Base-by-base conservation (phyloP, 805 yeast species). In the Zygoascus ofunaensis region DNA sequence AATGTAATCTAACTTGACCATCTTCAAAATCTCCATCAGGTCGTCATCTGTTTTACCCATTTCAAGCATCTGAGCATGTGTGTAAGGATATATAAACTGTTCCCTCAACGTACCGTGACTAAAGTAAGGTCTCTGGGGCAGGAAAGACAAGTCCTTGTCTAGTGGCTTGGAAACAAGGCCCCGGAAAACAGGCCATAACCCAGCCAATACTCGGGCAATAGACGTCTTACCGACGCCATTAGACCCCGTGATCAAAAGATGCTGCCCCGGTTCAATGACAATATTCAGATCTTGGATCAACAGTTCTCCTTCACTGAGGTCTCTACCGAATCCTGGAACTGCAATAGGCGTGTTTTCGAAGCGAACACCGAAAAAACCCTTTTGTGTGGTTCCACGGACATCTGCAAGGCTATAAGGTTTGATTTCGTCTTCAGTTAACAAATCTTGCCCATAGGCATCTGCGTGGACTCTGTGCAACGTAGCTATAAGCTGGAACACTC, bases 141-240 rank as follows among this genome's bases (percentile, higher is more conserved):
- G 71, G 60, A 79, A 87, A 47, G 80, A 71, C 22, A 89, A 73
- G 50, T 86, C 87, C 41, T 73, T 73, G 5, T 47, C 47, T 37
- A 69, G 64, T 14, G 95, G 95, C 55, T 82, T 82, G 4, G 94
- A 83, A 38, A 89, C 65, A 44, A 87, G 71, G 0, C 97, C 97
- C 34, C 72, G 59, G 62, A 84, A 89, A 22, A 86, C 70, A 12
- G 97, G 96, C 97, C 97, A 89, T 49, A 89, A 68, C 19, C 90
- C 94, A 4, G 94, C 89, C 47, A 87, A 70, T 2, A 89, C 72
- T 50, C 96, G 70, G 42, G 87, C 79, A 52, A 89, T 81, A 0
- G 95, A 79, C 5, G 94, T 82, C 60, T 89, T 89, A 47, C 97
- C 97, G 54, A 82, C 74, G 14, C 96, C 94, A 56, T 89, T 89